Evolutionary conservation across 2,329 filamentous ascomycete genomes (phyloP), one percentile per base, ranked within the genome.

Genomic region (Blumeriella jaapii): DNA sequence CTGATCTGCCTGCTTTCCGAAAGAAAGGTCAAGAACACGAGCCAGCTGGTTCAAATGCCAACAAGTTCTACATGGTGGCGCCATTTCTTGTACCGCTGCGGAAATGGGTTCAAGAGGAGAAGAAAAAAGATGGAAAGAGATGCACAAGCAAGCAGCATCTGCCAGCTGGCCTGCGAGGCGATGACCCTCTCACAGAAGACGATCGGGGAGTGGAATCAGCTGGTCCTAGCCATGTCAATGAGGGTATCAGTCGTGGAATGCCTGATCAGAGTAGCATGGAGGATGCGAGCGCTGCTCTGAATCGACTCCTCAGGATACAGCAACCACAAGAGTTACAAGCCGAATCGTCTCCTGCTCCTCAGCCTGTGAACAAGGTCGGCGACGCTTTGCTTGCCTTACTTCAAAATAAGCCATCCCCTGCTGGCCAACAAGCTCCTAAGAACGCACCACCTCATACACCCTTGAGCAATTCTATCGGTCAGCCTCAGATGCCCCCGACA

Each of bases 41-140:
- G 32, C 62, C 59, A 20, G 66, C 69, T 22, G 67, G 71, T 9
- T 60, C 73, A 9, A 82, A 79, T 29, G 60, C 67, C 2, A 83
- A 80, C 57, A 95, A 89, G 54, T 96, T 95, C 57, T 98, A 95
- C 61, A 95, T 96, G 84, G 91, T 98, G 12, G 86, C 86, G 0
- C 87, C 89, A 0, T 98, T 98, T 55, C 65, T 96, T 36, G 76
- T 76, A 1, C 82, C 77, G 5, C 61, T 98, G 31, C 87, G 85
- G 59, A 85, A 84, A 56, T 96, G 87, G 87, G 85, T 96, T 29
- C 65, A 75, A n/a, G 73, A 80, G 45, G 84, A 93, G 60, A 80
- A 74, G 63, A 86, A 79, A 60, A 67, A 70, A n/a, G 82, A 83
- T 48, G 63, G 65, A 6, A 63, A 64, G 48, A 63, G 61, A 44